phyloP scores from a whole-genome alignment of 305 asterid species.

The Withania somnifera region DNA sequence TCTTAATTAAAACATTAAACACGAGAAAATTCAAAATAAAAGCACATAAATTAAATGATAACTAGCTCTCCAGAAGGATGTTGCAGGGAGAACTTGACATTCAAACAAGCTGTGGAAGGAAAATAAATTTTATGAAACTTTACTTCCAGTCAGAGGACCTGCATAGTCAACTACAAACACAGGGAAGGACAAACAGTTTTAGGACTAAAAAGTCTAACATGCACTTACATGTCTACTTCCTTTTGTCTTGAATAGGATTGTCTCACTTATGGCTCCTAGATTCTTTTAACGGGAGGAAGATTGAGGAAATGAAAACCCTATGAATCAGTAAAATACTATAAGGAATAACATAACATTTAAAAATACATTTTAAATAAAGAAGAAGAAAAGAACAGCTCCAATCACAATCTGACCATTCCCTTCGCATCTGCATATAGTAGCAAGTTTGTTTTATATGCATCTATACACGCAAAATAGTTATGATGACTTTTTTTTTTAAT shows the following conservation, averaged over 20 bases:
- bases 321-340: neutral
- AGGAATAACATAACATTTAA: neutral
- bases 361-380: neutral
- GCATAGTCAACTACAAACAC: neutral
- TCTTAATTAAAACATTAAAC: neutral
- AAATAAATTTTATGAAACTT: neutral
- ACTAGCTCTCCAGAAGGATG: neutral
- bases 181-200: neutral
- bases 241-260: neutral
- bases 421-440: neutral
- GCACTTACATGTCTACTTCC: neutral
- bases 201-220: neutral
- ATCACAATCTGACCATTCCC: neutral
- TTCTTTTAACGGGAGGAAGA: neutral
- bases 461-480: neutral
- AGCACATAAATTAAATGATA: neutral
- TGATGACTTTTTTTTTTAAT: neutral
- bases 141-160: neutral
- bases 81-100: neutral
- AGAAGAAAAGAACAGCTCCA: neutral
- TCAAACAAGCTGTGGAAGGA: neutral
- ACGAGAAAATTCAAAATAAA: neutral
- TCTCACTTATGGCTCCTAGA: neutral
- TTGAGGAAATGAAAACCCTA: neutral
- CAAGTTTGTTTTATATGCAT: neutral